phyloP scores from a whole-genome alignment of 2,329 filamentous ascomycete genomes.

The Fusarium sp. region DNA sequence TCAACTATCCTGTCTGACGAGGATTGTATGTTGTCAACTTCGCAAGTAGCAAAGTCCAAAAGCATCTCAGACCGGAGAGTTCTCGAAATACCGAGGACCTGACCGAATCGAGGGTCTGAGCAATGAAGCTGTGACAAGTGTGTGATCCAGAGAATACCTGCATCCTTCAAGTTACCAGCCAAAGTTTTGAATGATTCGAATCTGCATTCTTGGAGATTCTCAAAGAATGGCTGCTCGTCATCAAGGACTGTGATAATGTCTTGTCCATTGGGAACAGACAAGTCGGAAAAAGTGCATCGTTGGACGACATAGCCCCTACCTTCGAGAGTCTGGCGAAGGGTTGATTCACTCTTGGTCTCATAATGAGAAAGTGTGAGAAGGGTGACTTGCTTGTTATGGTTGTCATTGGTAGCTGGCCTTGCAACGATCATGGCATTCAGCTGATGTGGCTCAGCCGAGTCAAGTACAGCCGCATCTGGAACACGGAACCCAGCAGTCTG shows the following conservation, averaged over 20 bases:
- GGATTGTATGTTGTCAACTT: background rate
- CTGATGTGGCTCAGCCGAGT: background rate
- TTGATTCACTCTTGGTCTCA: background rate
- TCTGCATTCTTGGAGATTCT: background rate
- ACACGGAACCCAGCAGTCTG: background rate
- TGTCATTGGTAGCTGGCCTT: background rate
- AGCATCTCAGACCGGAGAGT: background rate
- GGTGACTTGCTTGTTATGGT: background rate
- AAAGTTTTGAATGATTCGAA: background rate
- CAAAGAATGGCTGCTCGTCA: background rate
- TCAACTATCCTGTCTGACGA: background rate
- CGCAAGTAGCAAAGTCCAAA: background rate
- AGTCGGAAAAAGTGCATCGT: background rate
- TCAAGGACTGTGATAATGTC: background rate
- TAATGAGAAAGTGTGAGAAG: background rate
- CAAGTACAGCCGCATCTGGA: background rate
- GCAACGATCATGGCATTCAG: constrained; percentile 1
- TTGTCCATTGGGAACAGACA: background rate
- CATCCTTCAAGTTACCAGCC: background rate
- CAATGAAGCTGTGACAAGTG: background rate
- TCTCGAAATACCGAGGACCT: background rate
- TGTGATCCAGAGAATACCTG: background rate
- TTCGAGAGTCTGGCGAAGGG: background rate
- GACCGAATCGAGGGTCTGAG: background rate
- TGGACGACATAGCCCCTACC: background rate